Conservation (phyloP, 2,329 filamentous ascomycete genomes). For the Metarhizium brunneum region DNA sequence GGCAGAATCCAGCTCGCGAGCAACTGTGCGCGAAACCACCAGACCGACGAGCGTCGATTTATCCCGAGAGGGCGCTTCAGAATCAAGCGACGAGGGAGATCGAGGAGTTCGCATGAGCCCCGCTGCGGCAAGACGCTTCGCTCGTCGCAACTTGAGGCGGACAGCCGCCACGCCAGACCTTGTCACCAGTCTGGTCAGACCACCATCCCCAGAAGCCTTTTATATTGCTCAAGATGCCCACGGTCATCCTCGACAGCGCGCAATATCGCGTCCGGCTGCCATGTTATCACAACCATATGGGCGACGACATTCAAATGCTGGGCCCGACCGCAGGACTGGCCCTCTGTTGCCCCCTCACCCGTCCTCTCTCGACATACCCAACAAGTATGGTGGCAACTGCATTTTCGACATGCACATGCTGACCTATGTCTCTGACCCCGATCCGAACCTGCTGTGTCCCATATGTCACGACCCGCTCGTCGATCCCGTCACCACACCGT, state of each 20-base stretch:
- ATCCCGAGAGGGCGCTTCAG: constrained; percentile 16
- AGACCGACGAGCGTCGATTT: neutral
- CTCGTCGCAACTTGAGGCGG: constrained; percentile 24
- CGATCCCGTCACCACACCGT: constrained; percentile 50
- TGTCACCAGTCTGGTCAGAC: constrained; percentile 29
- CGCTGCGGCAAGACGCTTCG: constrained; percentile 25
- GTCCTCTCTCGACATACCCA: constrained; percentile 29
- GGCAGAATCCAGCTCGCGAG: neutral
- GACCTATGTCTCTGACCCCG: constrained; percentile 32
- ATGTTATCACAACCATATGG: constrained; percentile 8
- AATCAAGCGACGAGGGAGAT: constrained; percentile 27
- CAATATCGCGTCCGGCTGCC: constrained; percentile 6
- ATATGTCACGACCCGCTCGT: constrained; percentile 54
- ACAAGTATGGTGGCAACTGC: constrained; percentile 25
- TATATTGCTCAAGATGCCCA: constrained; percentile 20
- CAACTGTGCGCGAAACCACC: neutral
- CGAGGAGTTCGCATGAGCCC: constrained; percentile 23
- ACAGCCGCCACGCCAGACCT: constrained; percentile 29
- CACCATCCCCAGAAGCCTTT: constrained; percentile 26
- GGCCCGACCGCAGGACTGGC: constrained; percentile 21
- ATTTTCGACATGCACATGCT: constrained; percentile 37
- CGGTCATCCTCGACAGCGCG: constrained; percentile 13
- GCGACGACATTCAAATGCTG: constrained; percentile 13
- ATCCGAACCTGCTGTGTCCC: constrained; percentile 41
- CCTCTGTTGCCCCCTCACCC: constrained; percentile 25